Evolutionary conservation across 1,139 yeast species (phyloP).

Genomic region (Debaryomyces coudertii): DNA sequence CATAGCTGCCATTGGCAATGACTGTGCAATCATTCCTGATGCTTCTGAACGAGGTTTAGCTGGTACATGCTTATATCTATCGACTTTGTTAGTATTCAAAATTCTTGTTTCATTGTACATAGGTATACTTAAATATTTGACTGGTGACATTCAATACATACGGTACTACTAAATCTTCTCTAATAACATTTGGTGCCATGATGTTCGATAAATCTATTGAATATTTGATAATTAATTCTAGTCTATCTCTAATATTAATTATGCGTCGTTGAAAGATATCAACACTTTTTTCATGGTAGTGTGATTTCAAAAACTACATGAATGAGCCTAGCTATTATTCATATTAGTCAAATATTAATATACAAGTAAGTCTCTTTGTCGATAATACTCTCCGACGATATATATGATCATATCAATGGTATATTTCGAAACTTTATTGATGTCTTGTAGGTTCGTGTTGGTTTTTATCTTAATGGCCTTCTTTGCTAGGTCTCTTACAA

Average conservation of each 20-base stretch:
- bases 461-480: slow-evolving; percentile 32
- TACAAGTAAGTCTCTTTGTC: slow-evolving; percentile 37
- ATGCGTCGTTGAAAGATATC: background rate
- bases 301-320: slow-evolving; percentile 3
- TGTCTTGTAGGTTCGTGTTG: slow-evolving; percentile 10
- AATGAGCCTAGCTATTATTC: no score
- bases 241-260: background rate
- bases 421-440: slow-evolving; percentile 21
- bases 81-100: slow-evolving; percentile 14
- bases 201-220: background rate
- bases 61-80: slow-evolving; percentile 51
- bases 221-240: background rate
- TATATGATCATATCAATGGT: slow-evolving; percentile 38
- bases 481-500: slow-evolving; percentile 42
- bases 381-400: slow-evolving; percentile 38
- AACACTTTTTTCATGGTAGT: slow-evolving; percentile 7
- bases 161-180: slow-evolving; percentile 45
- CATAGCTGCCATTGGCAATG: slow-evolving; percentile 74
- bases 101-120: background rate
- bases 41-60: slow-evolving; percentile 53
- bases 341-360: background rate
- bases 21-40: slow-evolving; percentile 53
- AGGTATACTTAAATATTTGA: background rate
- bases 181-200: slow-evolving; percentile 34
- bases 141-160: slow-evolving; percentile 21